A percentile compares a stretch with the other conserved stretches of the same genome.
These are phyloP conservation scores for Tilletia walkeri DNA, from an alignment of 1,284 basidiomycete species.

Conservation along the genomic window DNA sequence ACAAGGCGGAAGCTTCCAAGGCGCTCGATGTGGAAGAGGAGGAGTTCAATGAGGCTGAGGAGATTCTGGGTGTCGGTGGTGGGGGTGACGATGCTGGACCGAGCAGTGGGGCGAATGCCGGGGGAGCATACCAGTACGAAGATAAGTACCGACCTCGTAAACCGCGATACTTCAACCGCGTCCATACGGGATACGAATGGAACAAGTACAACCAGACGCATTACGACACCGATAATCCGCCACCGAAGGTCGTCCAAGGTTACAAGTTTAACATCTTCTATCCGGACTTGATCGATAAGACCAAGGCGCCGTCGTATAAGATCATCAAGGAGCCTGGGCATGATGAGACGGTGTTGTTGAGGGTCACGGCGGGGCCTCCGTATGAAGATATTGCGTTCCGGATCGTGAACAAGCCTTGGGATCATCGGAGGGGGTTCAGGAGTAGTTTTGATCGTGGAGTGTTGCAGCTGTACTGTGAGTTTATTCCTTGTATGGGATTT, in stretches of 20 bases:
- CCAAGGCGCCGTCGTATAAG: constrained; percentile 90
- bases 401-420: constrained; percentile 97
- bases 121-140: constrained; percentile 86
- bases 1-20: constrained; percentile 62
- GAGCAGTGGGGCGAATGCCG: background rate
- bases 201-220: constrained; percentile 68
- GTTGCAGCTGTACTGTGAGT: constrained; percentile 46
- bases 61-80: constrained; percentile 58
- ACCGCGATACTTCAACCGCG: constrained; percentile 97
- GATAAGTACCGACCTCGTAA: constrained; percentile 98
- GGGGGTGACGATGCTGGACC: background rate
- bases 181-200: constrained; percentile 99
- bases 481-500: background rate
- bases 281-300: constrained; percentile 93
- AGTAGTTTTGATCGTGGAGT: constrained; percentile 64
- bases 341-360: constrained; percentile 86
- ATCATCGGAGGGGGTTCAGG: constrained; percentile 74
- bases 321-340: constrained; percentile 76
- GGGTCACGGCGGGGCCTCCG: constrained; percentile 94
- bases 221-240: constrained; percentile 54
- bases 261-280: constrained; percentile 98
- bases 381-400: constrained; percentile 99
- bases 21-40: constrained; percentile 95
- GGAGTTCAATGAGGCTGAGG: constrained; percentile 84
- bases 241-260: constrained; percentile 61